Percentiles rank a stretch among this genome's conserved stretches.
Conservation (phyloP, 768 basidiomycete genomes). For the Amylocystis lapponica region DNA sequence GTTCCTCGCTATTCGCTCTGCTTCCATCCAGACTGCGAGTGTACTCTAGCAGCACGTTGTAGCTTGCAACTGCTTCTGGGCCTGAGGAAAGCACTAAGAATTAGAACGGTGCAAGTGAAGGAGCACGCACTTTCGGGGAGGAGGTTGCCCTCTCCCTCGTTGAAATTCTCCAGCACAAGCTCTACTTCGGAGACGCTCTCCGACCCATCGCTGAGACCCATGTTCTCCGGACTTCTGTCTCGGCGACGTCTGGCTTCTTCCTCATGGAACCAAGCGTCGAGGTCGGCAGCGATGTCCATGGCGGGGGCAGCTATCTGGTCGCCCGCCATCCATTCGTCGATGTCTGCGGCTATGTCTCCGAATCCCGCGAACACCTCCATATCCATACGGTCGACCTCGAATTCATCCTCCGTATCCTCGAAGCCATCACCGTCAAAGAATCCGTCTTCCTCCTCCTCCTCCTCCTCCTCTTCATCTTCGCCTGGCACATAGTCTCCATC, state of each 20-base stretch:
- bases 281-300: neutral
- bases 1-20: too few relatives aligned
- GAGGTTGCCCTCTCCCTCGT: constrained; percentile 5
- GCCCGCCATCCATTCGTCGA: neutral
- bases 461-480: constrained; percentile 40
- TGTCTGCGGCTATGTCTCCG: neutral
- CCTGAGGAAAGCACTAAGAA: too few relatives aligned
- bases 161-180: constrained; percentile 5
- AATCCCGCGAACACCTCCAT: constrained; percentile 14
- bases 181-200: constrained; percentile 19
- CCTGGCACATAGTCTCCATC: constrained; percentile 65
- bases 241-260: neutral
- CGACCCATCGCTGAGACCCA: constrained; percentile 31
- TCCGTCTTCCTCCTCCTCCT: constrained; percentile 35
- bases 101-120: too few relatives aligned
- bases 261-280: neutral
- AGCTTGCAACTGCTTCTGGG: too few relatives aligned
- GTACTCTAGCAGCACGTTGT: too few relatives aligned
- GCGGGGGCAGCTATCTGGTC: neutral
- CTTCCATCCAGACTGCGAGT: too few relatives aligned
- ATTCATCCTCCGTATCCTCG: constrained; percentile 31
- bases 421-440: constrained; percentile 39
- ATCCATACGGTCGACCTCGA: constrained; percentile 38
- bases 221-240: constrained; percentile 27
- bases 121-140: neutral